Base-by-base conservation (phyloP, 2,329 filamentous ascomycete genomes). In the Trichoderma brevicompactum region DNA sequence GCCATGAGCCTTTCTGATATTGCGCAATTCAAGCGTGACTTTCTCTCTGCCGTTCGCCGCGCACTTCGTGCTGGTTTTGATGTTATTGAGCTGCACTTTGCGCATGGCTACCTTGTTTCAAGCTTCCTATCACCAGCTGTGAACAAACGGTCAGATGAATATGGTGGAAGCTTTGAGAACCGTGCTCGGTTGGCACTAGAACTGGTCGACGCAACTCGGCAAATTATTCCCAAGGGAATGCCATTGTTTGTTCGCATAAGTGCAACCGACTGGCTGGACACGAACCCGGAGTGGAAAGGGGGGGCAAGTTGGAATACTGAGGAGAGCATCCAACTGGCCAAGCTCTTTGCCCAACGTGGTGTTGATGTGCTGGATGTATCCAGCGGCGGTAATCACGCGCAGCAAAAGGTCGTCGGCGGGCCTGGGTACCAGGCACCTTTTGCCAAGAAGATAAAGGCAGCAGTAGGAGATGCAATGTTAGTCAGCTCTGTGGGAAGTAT, bases 311-410 rank as follows among this genome's bases (percentile, higher is more conserved):
- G 92, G 91, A 89, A 83, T 0, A 70, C 86, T 2, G 83, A 87
- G 15, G 83, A 94, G 63, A 88, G 87, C 0, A 81, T 87, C 36
- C 80, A 80, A 55, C 83, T 95, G 1, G 89, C 91, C 0, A 74
- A 81, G 52, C 77, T 88, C 0, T 79, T 95, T 0, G 88, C 87
- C 0, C 83, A 86, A 1, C 80, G 78, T 12, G 91, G 91, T 2
- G 86, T 94, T 2, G 91, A 95, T 73, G 79, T 95, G 1, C 78
- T 95, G 1, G 92, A 95, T 71, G 84, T 94, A 8, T 89, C 86
- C 1, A 85, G 83, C 2, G 91, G 87, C 0, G 92, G 90, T 3
- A 85, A 85, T 54, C 86, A 92, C 71, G 76, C 81, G 0, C 72
- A 75, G 54, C 52, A 55, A 10, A 55, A 46, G 3, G 86, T 88